Base-by-base conservation (phyloP, 2,329 filamentous ascomycete species). In the Zasmidium citrigriseum region DNA sequence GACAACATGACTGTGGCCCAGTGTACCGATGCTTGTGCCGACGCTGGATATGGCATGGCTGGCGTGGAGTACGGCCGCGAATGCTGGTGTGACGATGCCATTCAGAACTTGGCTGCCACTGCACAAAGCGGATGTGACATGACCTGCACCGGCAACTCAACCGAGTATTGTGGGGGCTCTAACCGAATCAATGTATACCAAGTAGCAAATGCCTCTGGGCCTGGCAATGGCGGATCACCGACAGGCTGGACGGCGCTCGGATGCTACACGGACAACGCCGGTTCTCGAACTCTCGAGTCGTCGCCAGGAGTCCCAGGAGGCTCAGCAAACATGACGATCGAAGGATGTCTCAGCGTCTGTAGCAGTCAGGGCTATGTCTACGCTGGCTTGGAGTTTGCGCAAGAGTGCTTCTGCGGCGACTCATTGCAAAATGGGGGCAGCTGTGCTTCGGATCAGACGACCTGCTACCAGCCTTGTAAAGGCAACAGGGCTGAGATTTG, bases 311-410 rank as follows among this genome's bases (percentile, higher is more conserved):
- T 59, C 25, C 55, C 47, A 12, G 59, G 52, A 12, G 60, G 55
- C 27, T 54, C 55, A 23, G 58, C 77, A 4, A 72, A 76, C 27
- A 67, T 62, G 60, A 77, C 75, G 54, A 68, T 72, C 4, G 48
- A 64, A 24, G 74, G 60, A 58, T 72, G 69, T 66, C 56, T 58
- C 24, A 65, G 56, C 14, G 72, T 41, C 54, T 70, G 61, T 44
- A 52, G 46, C 25, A 49, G 50, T 12, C 38, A 52, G 27, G 54
- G 52, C 51, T 63, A 49, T 27, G 20, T 44, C 12, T 56, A 56
- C 57, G 76, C 73, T 29, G 76, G 74, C 22, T 59, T 73, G 24
- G 72, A 76, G 57, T 74, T 70, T 49, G 67, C 65, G 3, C 60
- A 59, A 14, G 60, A 63, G 45, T 63, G 60, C 48, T 63, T 44